phyloP scores from a whole-genome alignment of 169 alveolate genomes.

The Plasmodium malariae region DNA sequence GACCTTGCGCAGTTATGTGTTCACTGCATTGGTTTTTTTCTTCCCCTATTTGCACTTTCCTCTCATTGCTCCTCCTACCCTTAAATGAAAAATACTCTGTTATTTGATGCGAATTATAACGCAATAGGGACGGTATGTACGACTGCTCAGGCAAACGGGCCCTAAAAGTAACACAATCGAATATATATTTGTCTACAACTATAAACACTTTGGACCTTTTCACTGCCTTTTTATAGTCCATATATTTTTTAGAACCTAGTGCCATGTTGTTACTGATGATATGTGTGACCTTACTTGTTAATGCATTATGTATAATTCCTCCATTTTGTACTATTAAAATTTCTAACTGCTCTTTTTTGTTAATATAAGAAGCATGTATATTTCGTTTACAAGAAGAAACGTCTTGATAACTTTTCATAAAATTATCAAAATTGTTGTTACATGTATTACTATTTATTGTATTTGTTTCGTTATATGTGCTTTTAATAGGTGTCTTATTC shows the following conservation, averaged over 20 bases:
- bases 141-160: slow-evolving; percentile 60
- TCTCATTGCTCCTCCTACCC: not conserved
- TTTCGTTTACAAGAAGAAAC: not conserved
- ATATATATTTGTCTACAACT: slow-evolving; percentile 48
- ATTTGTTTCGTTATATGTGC: not conserved
- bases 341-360: slow-evolving; percentile 68
- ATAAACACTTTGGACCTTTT: slow-evolving; percentile 57
- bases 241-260: slow-evolving; percentile 59
- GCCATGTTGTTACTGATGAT: slow-evolving; percentile 75
- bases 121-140: slow-evolving; percentile 33
- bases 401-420: slow-evolving; percentile 9
- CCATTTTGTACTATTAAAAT: slow-evolving; percentile 70
- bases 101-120: slow-evolving; percentile 39
- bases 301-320: slow-evolving; percentile 56
- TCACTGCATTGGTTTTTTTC: not conserved
- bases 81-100: slow-evolving; percentile 66
- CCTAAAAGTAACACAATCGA: slow-evolving; percentile 32
- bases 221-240: slow-evolving; percentile 51
- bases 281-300: slow-evolving; percentile 61
- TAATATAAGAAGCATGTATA: slow-evolving; percentile 41
- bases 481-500: slow-evolving; percentile 43
- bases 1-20: too few species aligned
- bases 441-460: not conserved
- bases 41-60: not conserved
- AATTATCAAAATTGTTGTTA: slow-evolving; percentile 13